These are phyloP conservation scores for Caryopteris hybrid DNA, from an alignment of 305 asterid species.

Conservation along the genomic window DNA sequence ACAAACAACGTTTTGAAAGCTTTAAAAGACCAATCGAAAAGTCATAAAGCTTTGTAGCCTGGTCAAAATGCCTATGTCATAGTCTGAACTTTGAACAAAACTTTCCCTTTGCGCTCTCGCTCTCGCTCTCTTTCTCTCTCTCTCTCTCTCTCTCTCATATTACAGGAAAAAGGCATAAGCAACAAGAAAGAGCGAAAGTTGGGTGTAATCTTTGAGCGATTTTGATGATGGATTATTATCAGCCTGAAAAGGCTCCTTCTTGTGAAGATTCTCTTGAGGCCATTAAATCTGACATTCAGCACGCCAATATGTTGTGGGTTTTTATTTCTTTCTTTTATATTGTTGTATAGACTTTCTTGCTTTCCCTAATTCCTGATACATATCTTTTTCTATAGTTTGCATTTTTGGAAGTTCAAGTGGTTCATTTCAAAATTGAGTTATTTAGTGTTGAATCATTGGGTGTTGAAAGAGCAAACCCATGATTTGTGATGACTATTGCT, in stretches of 20 bases:
- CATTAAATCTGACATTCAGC: conserved; percentile 44
- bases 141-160: too few species aligned
- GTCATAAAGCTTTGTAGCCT: not conserved
- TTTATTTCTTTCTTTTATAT: not conserved
- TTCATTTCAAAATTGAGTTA: too few species aligned
- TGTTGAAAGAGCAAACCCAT: too few species aligned
- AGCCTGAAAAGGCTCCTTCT: conserved; percentile 36
- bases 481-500: too few species aligned
- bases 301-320: conserved; percentile 52
- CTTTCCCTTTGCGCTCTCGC: not conserved
- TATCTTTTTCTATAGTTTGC: too few species aligned
- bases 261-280: conserved; percentile 40
- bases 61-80: not conserved
- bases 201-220: too few species aligned
- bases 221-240: conserved; percentile 36
- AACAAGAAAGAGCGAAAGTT: too few species aligned
- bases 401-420: too few species aligned
- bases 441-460: too few species aligned
- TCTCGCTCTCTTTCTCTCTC: too few species aligned
- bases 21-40: not conserved
- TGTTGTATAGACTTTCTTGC: not conserved
- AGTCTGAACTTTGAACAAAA: not conserved
- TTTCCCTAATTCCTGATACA: not conserved
- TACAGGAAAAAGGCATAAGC: too few species aligned
- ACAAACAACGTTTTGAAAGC: not conserved